Evolutionary conservation across 108 stramenopile genomes (phyloP).

Genomic region (Cyclostephanos tholiformis): DNA sequence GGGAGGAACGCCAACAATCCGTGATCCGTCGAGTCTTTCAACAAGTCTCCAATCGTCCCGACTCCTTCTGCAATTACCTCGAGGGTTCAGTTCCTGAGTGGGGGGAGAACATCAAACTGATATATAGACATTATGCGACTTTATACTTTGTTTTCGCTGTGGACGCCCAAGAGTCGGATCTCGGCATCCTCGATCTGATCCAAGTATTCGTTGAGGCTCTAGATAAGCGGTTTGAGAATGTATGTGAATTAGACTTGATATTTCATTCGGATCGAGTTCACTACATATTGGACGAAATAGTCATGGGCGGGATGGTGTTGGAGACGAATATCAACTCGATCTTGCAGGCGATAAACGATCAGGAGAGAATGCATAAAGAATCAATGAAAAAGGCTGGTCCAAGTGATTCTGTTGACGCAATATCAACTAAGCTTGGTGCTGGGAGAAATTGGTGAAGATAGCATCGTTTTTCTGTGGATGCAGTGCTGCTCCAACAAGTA

Average conservation of each 20-base stretch:
- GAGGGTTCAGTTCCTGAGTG: conserved; percentile 96
- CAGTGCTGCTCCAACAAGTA: too few relatives aligned
- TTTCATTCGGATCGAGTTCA: conserved; percentile 96
- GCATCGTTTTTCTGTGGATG: background rate
- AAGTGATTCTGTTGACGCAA: conserved; percentile 48
- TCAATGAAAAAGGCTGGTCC: conserved; percentile 64
- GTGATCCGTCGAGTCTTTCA: conserved; percentile 95
- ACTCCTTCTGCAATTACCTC: conserved; percentile 98
- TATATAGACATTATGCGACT: conserved; percentile 99
- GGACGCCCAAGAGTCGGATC: conserved; percentile 95
- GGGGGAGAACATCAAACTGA: conserved; percentile 96
- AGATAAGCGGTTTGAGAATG: conserved; percentile 99
- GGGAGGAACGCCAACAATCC: conserved; percentile 92
- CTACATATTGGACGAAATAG: conserved; percentile 95
- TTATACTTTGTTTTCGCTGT: conserved; percentile 99
- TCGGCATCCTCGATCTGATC: conserved; percentile 99
- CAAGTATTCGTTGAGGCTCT: conserved; percentile 99
- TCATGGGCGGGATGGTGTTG: conserved; percentile 99
- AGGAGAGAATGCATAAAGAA: conserved; percentile 88
- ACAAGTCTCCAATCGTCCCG: conserved; percentile 95
- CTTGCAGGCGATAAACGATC: conserved; percentile 92
- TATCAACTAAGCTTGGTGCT: conserved; percentile 52
- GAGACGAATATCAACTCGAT: conserved; percentile 96
- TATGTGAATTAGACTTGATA: conserved; percentile 99
- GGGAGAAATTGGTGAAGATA: conserved; percentile 41